Evolutionary conservation across 805 yeast species (phyloP), one percentile per base, ranked within the genome.

Genomic region (Kuraishia hungarica): DNA sequence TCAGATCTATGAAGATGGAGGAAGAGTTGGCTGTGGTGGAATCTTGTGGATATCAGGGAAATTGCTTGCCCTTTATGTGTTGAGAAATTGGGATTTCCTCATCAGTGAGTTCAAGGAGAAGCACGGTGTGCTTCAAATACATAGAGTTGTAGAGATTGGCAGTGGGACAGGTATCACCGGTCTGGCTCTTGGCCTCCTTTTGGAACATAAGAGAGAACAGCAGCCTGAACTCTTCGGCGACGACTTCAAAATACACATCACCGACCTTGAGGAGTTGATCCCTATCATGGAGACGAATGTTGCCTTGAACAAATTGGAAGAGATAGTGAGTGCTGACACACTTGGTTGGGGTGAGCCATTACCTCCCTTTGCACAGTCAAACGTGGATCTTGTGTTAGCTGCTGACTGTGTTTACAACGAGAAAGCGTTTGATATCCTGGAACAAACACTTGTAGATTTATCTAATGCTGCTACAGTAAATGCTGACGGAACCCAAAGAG

Each of bases 1-100:
- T 29, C 62, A 70, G 58, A 72, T 81, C 26, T 70, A 67, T 56
- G 82, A 78, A 58, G 85, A 82, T 60, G 85, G 84, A 47, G 86
- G 86, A 7, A 79, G 74, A 0, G 63, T 74, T 4, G 86, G 86
- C 1, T 82, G 86, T 64, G 86, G 86, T n/a, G 86, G 86, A 2
- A 77, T 79, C 56, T 70, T 81, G 3, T 81, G 86, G 86, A 72
- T 82, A 1, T 84, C 86, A 10, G 86, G 86, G 19, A 82, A 80
- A 54, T 67, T 80, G 51, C 66, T 81, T 20, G 72, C 83, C 15
- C 68, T 76, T 47, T 81, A 79, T 56, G 57, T 79, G 8, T 53
- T 73, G 1, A 71, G 68, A 49, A 62, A 65, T 46, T 60, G 61
- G 50, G 55, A 57, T 15, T n/a, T 20, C 2, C 15, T 58, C 5